Evolutionary conservation across 345 rosid genomes (phyloP).

Genomic region (Pugionium cornutum): DNA sequence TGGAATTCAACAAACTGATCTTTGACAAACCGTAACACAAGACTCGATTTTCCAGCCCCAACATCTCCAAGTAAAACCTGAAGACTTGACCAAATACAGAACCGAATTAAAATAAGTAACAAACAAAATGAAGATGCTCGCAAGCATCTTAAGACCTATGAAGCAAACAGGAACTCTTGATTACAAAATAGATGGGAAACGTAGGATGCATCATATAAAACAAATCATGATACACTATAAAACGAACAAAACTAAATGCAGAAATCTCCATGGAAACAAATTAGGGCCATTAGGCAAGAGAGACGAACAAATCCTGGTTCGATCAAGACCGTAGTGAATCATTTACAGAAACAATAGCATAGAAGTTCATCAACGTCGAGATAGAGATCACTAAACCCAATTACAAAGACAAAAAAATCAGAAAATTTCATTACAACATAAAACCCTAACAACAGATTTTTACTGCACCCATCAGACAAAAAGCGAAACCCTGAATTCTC

Average conservation of each 20-base stretch:
- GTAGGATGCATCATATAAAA: background rate
- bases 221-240: background rate
- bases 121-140: background rate
- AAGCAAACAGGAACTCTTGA: background rate
- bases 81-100: constrained; percentile 32
- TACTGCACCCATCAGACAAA: too few species aligned
- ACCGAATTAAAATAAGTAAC: constrained; percentile 9
- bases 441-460: constrained; percentile 4
- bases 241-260: background rate
- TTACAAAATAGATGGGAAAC: too few species aligned
- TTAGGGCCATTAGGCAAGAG: background rate
- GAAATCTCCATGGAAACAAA: background rate
- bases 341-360: background rate
- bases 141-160: background rate
- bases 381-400: constrained; percentile 22
- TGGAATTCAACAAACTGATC: constrained; percentile 95
- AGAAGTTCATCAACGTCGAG: background rate
- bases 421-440: background rate
- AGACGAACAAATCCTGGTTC: background rate
- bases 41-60: constrained; percentile 95
- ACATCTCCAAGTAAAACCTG: constrained; percentile 97
- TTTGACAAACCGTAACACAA: constrained; percentile 85
- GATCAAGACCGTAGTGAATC: background rate
- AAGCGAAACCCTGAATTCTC: background rate
- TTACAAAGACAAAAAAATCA: background rate